phyloP scores from a whole-genome alignment of 495 filamentous ascomycete genomes.

The Xylaria bambusicola region DNA sequence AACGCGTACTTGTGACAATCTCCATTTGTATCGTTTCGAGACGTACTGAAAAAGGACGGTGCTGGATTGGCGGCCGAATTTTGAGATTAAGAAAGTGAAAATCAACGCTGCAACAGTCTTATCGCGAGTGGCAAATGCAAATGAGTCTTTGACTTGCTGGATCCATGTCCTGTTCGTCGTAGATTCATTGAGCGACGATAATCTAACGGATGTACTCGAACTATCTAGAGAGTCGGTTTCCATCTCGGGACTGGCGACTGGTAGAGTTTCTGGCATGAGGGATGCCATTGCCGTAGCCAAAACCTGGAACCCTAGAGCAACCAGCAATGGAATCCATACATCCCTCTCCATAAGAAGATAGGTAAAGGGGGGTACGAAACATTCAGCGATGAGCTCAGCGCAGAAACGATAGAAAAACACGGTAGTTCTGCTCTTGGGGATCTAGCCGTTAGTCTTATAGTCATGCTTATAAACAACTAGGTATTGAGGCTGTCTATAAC shows the following conservation, averaged over 20 bases:
- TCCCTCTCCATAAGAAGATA: background rate
- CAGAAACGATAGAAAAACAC: slow-evolving; percentile 4
- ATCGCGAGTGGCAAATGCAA: background rate
- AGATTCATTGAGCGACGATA: background rate
- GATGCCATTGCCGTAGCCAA: background rate
- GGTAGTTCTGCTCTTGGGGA: background rate
- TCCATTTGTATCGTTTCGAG: background rate
- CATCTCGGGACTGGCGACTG: background rate
- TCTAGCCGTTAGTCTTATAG: background rate
- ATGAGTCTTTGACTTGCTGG: background rate
- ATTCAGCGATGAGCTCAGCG: background rate
- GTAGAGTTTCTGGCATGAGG: background rate
- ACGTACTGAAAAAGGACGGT: background rate
- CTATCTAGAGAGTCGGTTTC: background rate
- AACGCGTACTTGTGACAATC: background rate
- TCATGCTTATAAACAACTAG: background rate
- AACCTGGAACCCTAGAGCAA: background rate
- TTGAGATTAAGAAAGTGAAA: background rate
- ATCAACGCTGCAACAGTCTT: background rate
- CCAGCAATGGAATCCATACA: background rate
- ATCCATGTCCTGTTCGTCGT: background rate
- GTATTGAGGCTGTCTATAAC: background rate
- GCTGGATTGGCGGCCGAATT: background rate
- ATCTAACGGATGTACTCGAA: background rate
- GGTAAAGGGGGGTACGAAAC: background rate